Evolutionary conservation across 345 rosid species (phyloP), one percentile per base, ranked within the genome.

Genomic region (Acer campestre): DNA sequence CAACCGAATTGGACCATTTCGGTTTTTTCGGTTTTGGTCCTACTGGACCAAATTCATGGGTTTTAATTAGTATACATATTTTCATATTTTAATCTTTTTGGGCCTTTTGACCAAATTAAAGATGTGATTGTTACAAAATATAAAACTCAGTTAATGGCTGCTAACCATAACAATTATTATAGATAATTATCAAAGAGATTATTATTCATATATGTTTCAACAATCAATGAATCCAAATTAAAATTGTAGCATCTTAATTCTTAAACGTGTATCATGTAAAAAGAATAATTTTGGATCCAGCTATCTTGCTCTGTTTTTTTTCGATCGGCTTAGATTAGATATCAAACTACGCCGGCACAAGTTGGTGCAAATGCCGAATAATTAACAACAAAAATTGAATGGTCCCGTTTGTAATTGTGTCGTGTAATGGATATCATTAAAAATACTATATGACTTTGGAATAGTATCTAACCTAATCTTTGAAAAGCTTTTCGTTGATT

Each of bases 381-480:
- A 66, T 27, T 18, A 23, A 68, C 11, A 69, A 73, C 61, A 44
- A 70, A 77, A 23, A 65, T 16, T 70, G 49, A 56, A 27, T 5
- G 20, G 55, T 73, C 27, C 17, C 22, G 10, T 16, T 2, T 53
- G 55, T 56, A 29, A 1, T 40, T 59, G 46, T 76, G 78, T 68
- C 80, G 58, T 76, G 68, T 66, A 40, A 49, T 66, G 70, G 61
- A 67, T 74, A 65, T 80, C 1, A 78, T 76, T 35, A 53, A 79
- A 22, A 27, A 69, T 11, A 40, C 2, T 7, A 3, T 66, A 14
- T 48, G 79, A 77, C 61, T 14, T 51, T 67, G 68, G 75, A 70
- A 83, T 71, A 78, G 77, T 73, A 78, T 68, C 77, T 44, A 78
- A 80, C 83, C 81, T 66, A 83, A 80, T 65, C 68, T 38, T 44